Evolutionary conservation across 1,284 basidiomycete species (phyloP).

Genomic region (Trametes sp.): DNA sequence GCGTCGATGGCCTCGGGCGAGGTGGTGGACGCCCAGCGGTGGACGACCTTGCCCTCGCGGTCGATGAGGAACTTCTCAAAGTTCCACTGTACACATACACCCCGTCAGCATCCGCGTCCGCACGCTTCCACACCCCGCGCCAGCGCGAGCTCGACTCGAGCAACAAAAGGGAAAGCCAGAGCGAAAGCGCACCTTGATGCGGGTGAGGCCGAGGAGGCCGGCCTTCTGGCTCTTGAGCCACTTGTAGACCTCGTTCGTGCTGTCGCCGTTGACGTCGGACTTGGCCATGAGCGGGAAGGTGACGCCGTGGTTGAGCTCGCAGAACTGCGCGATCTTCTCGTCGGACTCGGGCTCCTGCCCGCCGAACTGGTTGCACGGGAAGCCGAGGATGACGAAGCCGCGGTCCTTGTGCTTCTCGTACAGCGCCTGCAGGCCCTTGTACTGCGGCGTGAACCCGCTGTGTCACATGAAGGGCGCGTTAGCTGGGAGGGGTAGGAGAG

Average conservation of each 20-base stretch:
- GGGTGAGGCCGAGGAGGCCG: conserved; percentile 74
- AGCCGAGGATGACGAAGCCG: conserved; percentile 83
- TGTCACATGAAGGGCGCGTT: neutral
- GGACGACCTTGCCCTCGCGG: conserved; percentile 76
- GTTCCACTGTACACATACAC: conserved; percentile 64
- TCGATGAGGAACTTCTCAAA: conserved; percentile 81
- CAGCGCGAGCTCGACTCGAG: neutral
- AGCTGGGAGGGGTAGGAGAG: neutral
- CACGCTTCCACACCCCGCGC: neutral
- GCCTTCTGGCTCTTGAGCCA: conserved; percentile 86
- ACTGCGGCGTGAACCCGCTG: conserved; percentile 90
- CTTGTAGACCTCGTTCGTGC: conserved; percentile 82
- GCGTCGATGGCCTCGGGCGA: conserved; percentile 72
- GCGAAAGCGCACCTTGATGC: conserved; percentile 76
- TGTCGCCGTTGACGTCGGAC: conserved; percentile 90
- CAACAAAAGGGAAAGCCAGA: neutral
- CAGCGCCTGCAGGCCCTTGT: conserved; percentile 84
- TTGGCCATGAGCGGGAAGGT: conserved; percentile 88
- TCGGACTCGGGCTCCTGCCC: conserved; percentile 82
- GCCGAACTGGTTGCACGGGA: conserved; percentile 92
- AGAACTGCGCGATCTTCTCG: conserved; percentile 71
- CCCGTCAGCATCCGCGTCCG: neutral
- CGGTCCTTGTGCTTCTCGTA: conserved; percentile 86
- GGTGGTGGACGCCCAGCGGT: conserved; percentile 85
- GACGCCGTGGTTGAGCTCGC: conserved; percentile 81